Base-by-base conservation (phyloP, 2,329 filamentous ascomycete species). In the Calonectria montana region DNA sequence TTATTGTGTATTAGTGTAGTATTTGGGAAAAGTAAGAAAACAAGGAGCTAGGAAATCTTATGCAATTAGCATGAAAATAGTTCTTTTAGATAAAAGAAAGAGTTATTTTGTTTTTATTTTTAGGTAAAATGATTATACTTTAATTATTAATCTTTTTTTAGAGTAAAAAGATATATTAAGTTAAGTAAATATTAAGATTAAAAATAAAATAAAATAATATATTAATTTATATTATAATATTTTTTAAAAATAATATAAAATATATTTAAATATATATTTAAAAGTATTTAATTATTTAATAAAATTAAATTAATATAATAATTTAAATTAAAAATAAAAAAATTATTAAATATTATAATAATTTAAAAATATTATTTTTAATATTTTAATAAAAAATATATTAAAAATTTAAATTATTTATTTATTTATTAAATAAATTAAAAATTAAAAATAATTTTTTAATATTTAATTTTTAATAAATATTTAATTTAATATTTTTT, bases 281-380 rank as follows among this genome's bases (percentile, higher is more conserved):
- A 50, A 27, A n/a, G n/a, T n/a, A n/a, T n/a, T n/a, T n/a, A n/a
- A n/a, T 29, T 57, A 65, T 63, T 65, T 39, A 50, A 37, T 39
- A 50, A 37, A 4, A 70, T 43, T 65, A 47, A 45, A 37, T 47
- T n/a, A 35, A 35, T 3, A 35, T 35, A 35, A 35, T 35, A 35
- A 9, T 65, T 37, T 37, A n/a, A 37, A 35, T 59, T 65, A 48
- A 39, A 18, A 39, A 29, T 55, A 37, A 55, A 53, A 31, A 59
- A 47, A 41, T 64, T 45, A 12, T 35, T 37, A 63, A 10, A 25
- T 64, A 31, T 31, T 48, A 37, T 31, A 65, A 41, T 59, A 63
- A 53, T 12, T 25, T 55, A 45, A 53, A 53, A 21, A 59, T 35
- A 39, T 48, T 45, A 12, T 35, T 37, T 64, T 31, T 31, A 23